Evolutionary conservation across 306 rosid genomes (phyloP).

Genomic region (Quercus engelmannii): DNA sequence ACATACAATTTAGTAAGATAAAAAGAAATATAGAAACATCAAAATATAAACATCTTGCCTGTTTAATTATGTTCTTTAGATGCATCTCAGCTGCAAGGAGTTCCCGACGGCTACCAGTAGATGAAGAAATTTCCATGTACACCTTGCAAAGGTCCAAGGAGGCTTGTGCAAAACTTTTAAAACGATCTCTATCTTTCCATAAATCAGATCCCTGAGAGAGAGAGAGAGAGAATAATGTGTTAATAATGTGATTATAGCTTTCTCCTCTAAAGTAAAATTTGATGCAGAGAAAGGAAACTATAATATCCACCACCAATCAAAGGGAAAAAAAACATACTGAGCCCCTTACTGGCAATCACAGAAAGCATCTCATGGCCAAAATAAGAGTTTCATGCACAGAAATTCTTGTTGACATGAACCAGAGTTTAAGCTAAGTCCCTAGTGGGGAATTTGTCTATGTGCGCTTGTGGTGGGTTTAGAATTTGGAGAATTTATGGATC

Average conservation of each 20-base stretch:
- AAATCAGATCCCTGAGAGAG: constrained; percentile 73
- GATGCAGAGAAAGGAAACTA: background rate
- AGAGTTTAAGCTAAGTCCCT: background rate
- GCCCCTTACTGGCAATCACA: background rate
- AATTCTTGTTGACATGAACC: background rate
- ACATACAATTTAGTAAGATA: background rate
- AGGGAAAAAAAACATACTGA: background rate
- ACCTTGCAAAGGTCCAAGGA: constrained; percentile 86
- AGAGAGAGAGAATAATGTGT: background rate
- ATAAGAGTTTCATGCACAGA: background rate
- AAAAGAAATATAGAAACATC: background rate
- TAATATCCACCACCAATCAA: background rate
- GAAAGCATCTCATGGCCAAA: background rate
- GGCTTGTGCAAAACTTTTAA: constrained; percentile 71
- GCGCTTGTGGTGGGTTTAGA: no score
- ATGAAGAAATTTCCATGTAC: constrained; percentile 62
- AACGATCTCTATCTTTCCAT: constrained; percentile 71
- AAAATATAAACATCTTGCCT: constrained; percentile 46
- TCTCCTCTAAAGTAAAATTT: background rate
- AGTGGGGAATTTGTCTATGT: no score
- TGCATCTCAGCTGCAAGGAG: constrained; percentile 83
- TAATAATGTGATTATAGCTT: background rate
- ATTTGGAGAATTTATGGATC: no score
- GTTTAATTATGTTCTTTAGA: constrained; percentile 71
- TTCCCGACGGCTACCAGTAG: constrained; percentile 61